These are phyloP conservation scores for Plantago ovata DNA, from an alignment of 257 asterid genomes.

Conservation along the genomic window DNA sequence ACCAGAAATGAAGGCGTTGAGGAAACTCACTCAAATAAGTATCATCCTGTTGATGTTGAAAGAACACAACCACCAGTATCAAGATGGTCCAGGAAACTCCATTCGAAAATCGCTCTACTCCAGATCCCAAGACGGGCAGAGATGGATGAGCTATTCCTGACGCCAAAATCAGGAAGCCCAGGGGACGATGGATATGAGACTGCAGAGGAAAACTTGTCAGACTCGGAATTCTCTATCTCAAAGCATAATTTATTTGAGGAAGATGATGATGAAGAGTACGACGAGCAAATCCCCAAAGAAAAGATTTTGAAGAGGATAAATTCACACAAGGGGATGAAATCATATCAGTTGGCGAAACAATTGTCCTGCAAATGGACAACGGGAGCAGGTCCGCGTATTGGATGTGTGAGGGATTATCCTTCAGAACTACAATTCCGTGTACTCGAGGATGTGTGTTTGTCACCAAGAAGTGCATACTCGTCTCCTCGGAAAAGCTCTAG, in stretches of 20 bases:
- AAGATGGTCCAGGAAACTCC: slow-evolving; percentile 47
- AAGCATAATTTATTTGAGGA: slow-evolving; percentile 54
- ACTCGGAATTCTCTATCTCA: slow-evolving; percentile 51
- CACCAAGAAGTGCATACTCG: slow-evolving; percentile 46
- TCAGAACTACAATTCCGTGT: slow-evolving; percentile 69
- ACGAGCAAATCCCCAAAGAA: slow-evolving; percentile 51
- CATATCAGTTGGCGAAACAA: slow-evolving; percentile 73
- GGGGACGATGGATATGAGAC: slow-evolving; percentile 63
- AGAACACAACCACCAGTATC: slow-evolving; percentile 29
- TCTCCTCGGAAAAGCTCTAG: slow-evolving; percentile 35
- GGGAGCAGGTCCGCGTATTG: slow-evolving; percentile 94
- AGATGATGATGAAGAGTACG: slow-evolving; percentile 37
- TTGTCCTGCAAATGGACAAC: slow-evolving; percentile 84
- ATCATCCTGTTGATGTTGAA: slow-evolving; percentile 16
- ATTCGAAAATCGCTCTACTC: slow-evolving; percentile 49
- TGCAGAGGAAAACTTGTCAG: slow-evolving; percentile 64
- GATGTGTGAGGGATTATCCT: slow-evolving; percentile 89
- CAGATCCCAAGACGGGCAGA: slow-evolving; percentile 50
- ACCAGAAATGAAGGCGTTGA: slow-evolving; percentile 10
- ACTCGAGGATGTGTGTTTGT: slow-evolving; percentile 66
- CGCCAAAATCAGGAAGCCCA: slow-evolving; percentile 36
- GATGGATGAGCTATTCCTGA: slow-evolving; percentile 35
- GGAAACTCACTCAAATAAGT: slow-evolving; percentile 15
- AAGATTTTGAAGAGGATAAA: slow-evolving; percentile 64
- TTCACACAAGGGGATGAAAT: slow-evolving; percentile 63